These are phyloP conservation scores for Termitomyces heimii DNA, from an alignment of 768 basidiomycete genomes.

Conservation along the genomic window DNA sequence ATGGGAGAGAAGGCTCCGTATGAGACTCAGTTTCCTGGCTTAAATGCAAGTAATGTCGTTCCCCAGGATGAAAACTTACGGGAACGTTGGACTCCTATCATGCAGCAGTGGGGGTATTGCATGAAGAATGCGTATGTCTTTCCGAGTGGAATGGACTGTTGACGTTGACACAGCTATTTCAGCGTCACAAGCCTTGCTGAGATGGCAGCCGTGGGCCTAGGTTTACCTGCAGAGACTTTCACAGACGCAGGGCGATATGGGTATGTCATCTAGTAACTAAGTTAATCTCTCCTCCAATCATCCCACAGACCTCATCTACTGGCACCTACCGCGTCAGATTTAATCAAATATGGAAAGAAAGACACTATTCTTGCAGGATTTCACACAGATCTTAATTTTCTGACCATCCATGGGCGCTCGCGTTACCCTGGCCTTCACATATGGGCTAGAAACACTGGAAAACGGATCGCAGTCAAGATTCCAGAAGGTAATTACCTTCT, in stretches of 20 bases:
- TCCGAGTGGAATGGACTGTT: background rate
- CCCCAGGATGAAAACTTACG: constrained; percentile 57
- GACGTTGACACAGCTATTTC: constrained; percentile 6
- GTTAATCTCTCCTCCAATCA: background rate
- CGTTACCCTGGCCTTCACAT: constrained; percentile 87
- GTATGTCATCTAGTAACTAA: constrained; percentile 29
- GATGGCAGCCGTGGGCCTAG: constrained; percentile 85
- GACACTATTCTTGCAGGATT: constrained; percentile 92
- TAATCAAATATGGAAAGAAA: constrained; percentile 68
- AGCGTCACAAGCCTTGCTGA: constrained; percentile 85
- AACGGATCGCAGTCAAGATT: constrained; percentile 82
- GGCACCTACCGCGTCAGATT: constrained; percentile 91
- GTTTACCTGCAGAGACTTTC: constrained; percentile 63
- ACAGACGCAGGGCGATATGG: constrained; percentile 81
- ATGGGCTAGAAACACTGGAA: constrained; percentile 93
- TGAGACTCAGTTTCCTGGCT: constrained; percentile 65
- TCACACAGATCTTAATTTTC: constrained; percentile 90
- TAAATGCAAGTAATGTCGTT: constrained; percentile 80
- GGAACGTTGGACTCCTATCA: constrained; percentile 59
- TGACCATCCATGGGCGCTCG: constrained; percentile 87
- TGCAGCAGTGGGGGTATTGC: constrained; percentile 82
- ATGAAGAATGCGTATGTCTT: constrained; percentile 81
- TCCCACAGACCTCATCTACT: constrained; percentile 65
- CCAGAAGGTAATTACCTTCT: constrained; percentile 78
- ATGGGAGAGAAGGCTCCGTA: constrained; percentile 76